These are phyloP conservation scores for Eimeria mitis DNA, from an alignment of 169 alveolate species.

Conservation along the genomic window DNA sequence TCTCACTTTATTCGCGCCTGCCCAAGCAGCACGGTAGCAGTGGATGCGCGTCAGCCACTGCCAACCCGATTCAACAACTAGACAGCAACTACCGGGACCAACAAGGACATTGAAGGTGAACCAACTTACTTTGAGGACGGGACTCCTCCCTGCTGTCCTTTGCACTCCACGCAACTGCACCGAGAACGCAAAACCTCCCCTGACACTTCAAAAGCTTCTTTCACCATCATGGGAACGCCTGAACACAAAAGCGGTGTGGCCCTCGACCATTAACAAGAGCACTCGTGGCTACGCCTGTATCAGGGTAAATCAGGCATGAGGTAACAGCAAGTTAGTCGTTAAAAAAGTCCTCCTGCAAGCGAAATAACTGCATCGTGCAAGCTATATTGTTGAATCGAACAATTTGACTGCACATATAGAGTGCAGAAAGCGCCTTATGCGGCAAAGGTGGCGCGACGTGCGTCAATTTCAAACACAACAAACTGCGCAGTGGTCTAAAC, in stretches of 20 bases:
- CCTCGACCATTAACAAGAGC: not conserved
- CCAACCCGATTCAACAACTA: not conserved
- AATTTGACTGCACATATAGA: not conserved
- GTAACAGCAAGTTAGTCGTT: not conserved
- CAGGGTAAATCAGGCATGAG: too few species aligned
- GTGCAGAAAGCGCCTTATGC: not conserved
- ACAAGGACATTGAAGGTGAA: not conserved
- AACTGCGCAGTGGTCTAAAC: not conserved
- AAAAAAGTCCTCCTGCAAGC: not conserved
- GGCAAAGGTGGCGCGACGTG: not conserved
- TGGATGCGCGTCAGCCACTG: not conserved
- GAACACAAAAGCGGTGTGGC: not conserved
- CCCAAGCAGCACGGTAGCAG: not conserved
- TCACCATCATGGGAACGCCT: constrained; percentile 55
- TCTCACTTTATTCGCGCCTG: not conserved
- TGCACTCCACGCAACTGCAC: constrained; percentile 58
- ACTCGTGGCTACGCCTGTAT: not conserved
- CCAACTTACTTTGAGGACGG: constrained; percentile 3
- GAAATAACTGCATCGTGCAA: not conserved
- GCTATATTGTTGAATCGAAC: not conserved
- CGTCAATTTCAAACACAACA: not conserved
- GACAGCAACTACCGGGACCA: not conserved
- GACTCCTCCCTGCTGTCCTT: not conserved
- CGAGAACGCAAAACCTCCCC: constrained; percentile 63
- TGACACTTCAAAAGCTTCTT: constrained; percentile 37